Base-by-base conservation (phyloP, 441 rosid species). In the Biscutella laevigata region DNA sequence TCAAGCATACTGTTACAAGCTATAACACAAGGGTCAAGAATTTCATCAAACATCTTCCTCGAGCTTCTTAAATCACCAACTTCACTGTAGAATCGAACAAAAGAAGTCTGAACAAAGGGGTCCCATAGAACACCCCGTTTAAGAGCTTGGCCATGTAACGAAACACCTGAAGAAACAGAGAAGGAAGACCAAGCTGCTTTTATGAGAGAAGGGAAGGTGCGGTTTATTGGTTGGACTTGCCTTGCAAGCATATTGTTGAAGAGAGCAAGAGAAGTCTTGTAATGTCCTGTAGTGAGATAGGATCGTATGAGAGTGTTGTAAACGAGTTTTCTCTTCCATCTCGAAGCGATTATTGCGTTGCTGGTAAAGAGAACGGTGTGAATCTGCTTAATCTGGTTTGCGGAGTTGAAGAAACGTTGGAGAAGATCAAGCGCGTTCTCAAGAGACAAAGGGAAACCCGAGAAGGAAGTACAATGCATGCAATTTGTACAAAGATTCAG, bases 201-300 rank as follows among this genome's bases (percentile, higher is more conserved):
- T 36, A 78, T 53, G 5, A 82, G 53, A 53, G 83, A 54, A 70
- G 90, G 81, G 77, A 85, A 85, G 30, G 94, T 82, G 66, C 73
- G 75, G 14, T 44, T 9, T 43, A 72, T 71, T 68, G 88, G 81
- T 21, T 53, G 61, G 20, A 64, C 51, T 61, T 38, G 65, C 66
- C 44, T 57, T 66, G 52, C 43, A 66, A 77, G 75, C 97, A 86
- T 64, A 68, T 69, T 32, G 46, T 57, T 64, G 77, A 88, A 74
- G 63, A 81, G 68, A 41, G 58, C 32, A 36, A 83, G 70, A 35
- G 77, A 50, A 8, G 27, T 45, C 36, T 53, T 57, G 48, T 40
- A 48, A 6, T 71, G 72, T 48, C 70, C 72, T 33, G 73, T 62
- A 42, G 62, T 58, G 64, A 78, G 81, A 69, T 83, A 64, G 20